Evolutionary conservation across 495 filamentous ascomycete genomes (phyloP).

Genomic region (Penicillium ochrochloron): DNA sequence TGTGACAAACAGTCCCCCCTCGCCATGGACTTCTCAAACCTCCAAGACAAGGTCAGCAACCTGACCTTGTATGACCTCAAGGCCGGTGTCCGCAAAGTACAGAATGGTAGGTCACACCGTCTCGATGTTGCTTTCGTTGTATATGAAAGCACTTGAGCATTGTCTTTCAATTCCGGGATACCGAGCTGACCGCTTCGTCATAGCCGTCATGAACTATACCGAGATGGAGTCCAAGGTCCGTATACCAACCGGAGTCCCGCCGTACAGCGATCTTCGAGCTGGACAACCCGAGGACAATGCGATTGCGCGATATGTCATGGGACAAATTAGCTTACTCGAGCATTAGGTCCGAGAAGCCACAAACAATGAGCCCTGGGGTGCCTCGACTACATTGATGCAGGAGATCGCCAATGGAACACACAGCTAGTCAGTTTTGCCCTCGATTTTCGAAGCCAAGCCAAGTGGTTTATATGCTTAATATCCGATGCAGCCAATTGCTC

Average conservation of each 20-base stretch:
- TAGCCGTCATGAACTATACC: conserved; percentile 99
- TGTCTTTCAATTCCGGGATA: conserved; percentile 11
- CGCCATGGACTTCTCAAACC: conserved; percentile 81
- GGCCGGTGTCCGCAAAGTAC: conserved; percentile 93
- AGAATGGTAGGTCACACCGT: conserved; percentile 76
- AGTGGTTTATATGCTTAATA: conserved; percentile 27
- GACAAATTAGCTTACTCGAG: conserved; percentile 23
- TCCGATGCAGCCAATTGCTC: conserved; percentile 74
- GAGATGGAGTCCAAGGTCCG: conserved; percentile 97
- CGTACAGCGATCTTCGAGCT: conserved; percentile 11
- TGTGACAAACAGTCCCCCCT: conserved; percentile 25
- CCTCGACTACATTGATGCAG: conserved; percentile 88
- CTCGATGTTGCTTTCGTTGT: background rate
- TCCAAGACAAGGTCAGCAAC: conserved; percentile 91
- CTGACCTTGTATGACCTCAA: conserved; percentile 97
- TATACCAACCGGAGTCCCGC: conserved; percentile 22
- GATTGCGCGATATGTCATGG: background rate
- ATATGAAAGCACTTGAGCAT: conserved; percentile 21
- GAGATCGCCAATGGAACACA: conserved; percentile 98
- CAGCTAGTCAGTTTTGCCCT: conserved; percentile 77
- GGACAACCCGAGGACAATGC: background rate
- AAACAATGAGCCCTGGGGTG: conserved; percentile 97
- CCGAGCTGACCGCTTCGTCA: conserved; percentile 26
- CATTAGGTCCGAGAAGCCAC: conserved; percentile 88
- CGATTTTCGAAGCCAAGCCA: background rate